A percentile compares a stretch with the other conserved stretches of the same genome.
These are phyloP conservation scores for Rhododendron kiyosumense DNA, from an alignment of 148 eudicot genomes.

Conservation along the genomic window DNA sequence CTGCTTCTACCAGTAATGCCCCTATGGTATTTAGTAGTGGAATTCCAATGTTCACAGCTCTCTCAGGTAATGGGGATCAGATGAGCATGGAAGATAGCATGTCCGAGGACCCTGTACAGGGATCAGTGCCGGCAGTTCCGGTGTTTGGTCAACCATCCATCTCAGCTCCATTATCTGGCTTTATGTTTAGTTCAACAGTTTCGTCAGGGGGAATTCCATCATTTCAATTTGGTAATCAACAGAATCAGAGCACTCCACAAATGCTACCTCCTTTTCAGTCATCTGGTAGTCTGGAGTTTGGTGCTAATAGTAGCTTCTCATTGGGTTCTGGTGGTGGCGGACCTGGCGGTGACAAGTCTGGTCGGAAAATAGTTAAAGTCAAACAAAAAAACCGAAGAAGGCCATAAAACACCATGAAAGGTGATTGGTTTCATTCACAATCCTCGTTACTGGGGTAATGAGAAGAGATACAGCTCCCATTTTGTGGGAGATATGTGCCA, in stretches of 20 bases:
- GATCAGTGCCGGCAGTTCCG: conserved; percentile 29
- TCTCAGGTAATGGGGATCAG: conserved; percentile 44
- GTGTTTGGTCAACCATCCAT: conserved; percentile 43
- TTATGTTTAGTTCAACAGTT: conserved; percentile 36
- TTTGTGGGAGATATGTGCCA: background rate
- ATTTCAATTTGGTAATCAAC: conserved; percentile 65
- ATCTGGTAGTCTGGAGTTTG: conserved; percentile 59
- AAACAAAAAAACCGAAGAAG: conserved; percentile 41
- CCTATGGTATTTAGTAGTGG: conserved; percentile 37
- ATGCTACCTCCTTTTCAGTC: conserved; percentile 50
- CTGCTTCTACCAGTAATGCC: conserved; percentile 25
- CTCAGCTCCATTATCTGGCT: conserved; percentile 33
- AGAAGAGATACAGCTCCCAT: background rate
- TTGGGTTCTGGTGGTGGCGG: conserved; percentile 64
- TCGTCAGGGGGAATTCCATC: conserved; percentile 38
- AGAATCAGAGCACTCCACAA: conserved; percentile 39
- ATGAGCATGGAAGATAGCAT: conserved; percentile 83
- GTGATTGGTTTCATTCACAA: background rate
- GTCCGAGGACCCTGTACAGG: conserved; percentile 79
- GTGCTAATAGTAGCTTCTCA: conserved; percentile 72
- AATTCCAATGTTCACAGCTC: conserved; percentile 24
- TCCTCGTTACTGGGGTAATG: background rate
- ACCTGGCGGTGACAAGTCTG: conserved; percentile 52
- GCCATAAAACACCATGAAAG: conserved; percentile 10
- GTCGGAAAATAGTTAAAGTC: conserved; percentile 43